A percentile compares a stretch with the other conserved stretches of the same genome.
phyloP scores from a whole-genome alignment of 1,284 basidiomycete species.

The Polyporus tsugae region DNA sequence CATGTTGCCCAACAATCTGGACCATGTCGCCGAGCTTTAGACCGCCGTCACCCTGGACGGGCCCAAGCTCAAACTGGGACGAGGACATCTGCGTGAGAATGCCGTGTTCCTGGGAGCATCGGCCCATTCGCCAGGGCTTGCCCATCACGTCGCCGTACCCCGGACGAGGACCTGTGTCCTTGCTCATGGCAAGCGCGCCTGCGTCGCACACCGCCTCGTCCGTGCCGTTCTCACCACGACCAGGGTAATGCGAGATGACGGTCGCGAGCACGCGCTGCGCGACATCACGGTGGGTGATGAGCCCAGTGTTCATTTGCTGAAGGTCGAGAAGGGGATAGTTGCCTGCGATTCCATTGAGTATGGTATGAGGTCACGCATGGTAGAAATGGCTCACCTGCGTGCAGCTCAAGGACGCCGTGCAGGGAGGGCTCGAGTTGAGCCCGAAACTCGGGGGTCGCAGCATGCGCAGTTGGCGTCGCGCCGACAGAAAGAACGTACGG shows the following conservation, averaged over 20 bases:
- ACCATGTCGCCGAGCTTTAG: constrained; percentile 69
- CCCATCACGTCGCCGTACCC: constrained; percentile 79
- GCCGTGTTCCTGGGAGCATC: constrained; percentile 87
- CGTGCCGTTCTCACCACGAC: constrained; percentile 61
- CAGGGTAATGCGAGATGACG: constrained; percentile 82
- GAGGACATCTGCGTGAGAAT: constrained; percentile 57
- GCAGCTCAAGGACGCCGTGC: constrained; percentile 72
- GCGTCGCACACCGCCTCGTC: constrained; percentile 86
- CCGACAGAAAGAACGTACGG: constrained; percentile 82
- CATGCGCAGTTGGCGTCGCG: constrained; percentile 88
- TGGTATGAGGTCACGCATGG: not conserved
- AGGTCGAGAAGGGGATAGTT: constrained; percentile 89
- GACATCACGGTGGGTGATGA: constrained; percentile 65
- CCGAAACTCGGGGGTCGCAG: constrained; percentile 64
- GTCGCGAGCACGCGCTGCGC: constrained; percentile 76
- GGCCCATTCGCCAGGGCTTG: constrained; percentile 73
- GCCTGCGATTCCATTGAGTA: constrained; percentile 48
- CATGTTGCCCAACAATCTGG: constrained; percentile 79
- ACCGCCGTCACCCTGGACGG: constrained; percentile 37
- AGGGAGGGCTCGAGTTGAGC: constrained; percentile 56
- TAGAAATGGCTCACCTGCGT: constrained; percentile 62
- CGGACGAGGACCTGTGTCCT: constrained; percentile 79
- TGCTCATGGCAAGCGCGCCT: constrained; percentile 86
- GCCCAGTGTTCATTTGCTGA: constrained; percentile 81
- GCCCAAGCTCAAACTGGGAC: constrained; percentile 35